A percentile compares a stretch with the other conserved stretches of the same genome.
phyloP scores from a whole-genome alignment of 2,329 filamentous ascomycete species.

The Pseudocercospora pini-densiflorae region DNA sequence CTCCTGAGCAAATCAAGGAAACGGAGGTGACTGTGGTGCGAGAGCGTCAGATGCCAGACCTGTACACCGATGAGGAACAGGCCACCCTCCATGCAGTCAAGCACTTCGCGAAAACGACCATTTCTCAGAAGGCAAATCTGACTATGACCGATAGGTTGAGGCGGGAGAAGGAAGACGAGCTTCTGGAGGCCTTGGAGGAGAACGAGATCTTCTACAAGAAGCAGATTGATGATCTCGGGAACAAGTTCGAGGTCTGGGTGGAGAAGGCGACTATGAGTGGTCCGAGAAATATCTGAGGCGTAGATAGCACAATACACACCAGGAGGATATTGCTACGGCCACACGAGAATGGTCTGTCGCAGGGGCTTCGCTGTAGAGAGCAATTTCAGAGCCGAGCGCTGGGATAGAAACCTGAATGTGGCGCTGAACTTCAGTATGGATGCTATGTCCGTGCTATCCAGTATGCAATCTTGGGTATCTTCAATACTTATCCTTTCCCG shows the following conservation, averaged over 20 bases:
- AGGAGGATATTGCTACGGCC: background rate
- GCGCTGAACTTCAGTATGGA: background rate
- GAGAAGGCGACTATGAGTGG: constrained; percentile 14
- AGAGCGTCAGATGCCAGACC: background rate
- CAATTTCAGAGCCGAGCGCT: background rate
- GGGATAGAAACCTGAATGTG: background rate
- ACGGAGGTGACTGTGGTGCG: background rate
- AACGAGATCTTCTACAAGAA: background rate
- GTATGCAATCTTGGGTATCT: background rate
- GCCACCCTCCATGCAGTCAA: no score
- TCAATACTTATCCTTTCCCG: background rate
- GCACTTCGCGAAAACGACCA: constrained; percentile 14
- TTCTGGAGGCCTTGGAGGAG: constrained; percentile 10
- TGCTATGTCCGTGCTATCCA: background rate
- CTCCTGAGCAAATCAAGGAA: background rate
- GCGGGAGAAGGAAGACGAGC: background rate
- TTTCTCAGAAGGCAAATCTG: background rate
- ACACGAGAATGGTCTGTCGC: background rate
- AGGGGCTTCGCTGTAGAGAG: background rate
- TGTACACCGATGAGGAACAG: no score
- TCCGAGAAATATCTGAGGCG: constrained; percentile 20
- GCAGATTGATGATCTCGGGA: constrained; percentile 1
- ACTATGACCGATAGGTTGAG: background rate
- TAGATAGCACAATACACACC: background rate
- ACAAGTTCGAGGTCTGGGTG: constrained; percentile 18